Evolutionary conservation across 495 filamentous ascomycete genomes (phyloP).

Genomic region (Paragyromitra xinjiangensis): DNA sequence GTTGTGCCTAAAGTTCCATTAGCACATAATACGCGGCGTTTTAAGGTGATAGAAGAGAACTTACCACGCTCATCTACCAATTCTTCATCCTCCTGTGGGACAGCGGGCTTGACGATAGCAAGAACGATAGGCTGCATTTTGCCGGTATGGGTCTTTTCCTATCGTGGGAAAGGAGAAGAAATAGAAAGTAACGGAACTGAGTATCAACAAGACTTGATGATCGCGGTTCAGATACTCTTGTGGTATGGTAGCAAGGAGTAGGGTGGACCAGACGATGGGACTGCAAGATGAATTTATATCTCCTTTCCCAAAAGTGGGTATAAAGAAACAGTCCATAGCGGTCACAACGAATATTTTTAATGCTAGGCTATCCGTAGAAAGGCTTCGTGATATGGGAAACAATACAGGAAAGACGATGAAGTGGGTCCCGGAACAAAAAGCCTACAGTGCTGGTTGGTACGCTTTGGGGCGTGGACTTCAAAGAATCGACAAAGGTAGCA

Average conservation of each 20-base stretch:
- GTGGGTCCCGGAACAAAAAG: background rate
- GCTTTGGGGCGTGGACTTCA: background rate
- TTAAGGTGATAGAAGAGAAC: background rate
- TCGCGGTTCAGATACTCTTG: background rate
- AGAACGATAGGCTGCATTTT: conserved; percentile 16
- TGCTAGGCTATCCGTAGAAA: background rate
- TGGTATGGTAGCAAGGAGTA: background rate
- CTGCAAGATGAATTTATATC: background rate
- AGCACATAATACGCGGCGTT: background rate
- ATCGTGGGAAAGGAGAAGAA: background rate
- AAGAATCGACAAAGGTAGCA: background rate
- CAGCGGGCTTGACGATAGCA: conserved; percentile 16
- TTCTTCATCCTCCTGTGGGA: conserved; percentile 22
- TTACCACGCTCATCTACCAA: conserved; percentile 23
- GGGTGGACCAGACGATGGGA: background rate
- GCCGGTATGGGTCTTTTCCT: background rate
- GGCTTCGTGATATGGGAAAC: background rate
- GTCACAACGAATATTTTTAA: background rate
- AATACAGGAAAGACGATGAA: background rate
- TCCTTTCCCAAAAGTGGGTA: background rate
- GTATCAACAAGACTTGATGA: background rate
- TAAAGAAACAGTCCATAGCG: background rate
- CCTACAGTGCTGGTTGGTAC: too few species aligned
- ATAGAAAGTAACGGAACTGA: background rate
- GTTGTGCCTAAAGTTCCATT: conserved; percentile 11